These are phyloP conservation scores for Ajuga chamaepitys DNA, from an alignment of 257 asterid species.

Conservation along the genomic window DNA sequence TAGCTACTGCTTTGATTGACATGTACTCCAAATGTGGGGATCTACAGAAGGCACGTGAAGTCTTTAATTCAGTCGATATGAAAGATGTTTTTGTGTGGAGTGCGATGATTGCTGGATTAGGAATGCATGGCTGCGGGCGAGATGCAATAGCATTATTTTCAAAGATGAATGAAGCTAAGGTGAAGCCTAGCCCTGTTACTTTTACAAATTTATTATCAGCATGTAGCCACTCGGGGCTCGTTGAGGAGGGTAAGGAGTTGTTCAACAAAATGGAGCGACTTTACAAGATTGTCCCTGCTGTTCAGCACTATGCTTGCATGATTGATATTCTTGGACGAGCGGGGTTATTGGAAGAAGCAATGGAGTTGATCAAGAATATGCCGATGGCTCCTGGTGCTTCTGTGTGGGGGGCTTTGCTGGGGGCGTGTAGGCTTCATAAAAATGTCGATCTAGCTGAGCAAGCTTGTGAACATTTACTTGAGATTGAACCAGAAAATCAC, in stretches of 20 bases:
- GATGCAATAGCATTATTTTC: constrained; percentile 54
- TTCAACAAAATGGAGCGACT: constrained; percentile 48
- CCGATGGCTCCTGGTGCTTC: constrained; percentile 45
- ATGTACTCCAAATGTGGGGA: constrained; percentile 85
- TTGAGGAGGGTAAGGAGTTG: constrained; percentile 46
- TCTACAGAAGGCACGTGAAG: constrained; percentile 61
- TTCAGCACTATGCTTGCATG: constrained; percentile 73
- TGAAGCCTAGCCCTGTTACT: constrained; percentile 59
- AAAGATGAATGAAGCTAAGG: constrained; percentile 54
- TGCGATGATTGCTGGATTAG: constrained; percentile 76
- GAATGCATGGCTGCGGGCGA: constrained; percentile 67
- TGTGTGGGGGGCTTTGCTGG: constrained; percentile 78
- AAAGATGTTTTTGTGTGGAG: constrained; percentile 77
- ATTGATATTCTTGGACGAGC: constrained; percentile 86
- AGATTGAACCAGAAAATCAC: constrained; percentile 62
- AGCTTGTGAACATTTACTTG: constrained; percentile 45
- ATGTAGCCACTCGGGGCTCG: constrained; percentile 77
- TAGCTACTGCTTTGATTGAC: constrained; percentile 58
- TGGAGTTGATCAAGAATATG: constrained; percentile 48
- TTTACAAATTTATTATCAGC: constrained; percentile 65
- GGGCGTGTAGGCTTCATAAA: constrained; percentile 58
- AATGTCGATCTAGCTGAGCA: constrained; percentile 50
- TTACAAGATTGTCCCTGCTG: constrained; percentile 38
- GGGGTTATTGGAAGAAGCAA: constrained; percentile 54
- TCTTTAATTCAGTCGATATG: constrained; percentile 37